Percentiles rank a stretch among this genome's conserved stretches.
These are phyloP conservation scores for Patellifolia procumbens DNA, from an alignment of 179 eudicot species.

Conservation along the genomic window DNA sequence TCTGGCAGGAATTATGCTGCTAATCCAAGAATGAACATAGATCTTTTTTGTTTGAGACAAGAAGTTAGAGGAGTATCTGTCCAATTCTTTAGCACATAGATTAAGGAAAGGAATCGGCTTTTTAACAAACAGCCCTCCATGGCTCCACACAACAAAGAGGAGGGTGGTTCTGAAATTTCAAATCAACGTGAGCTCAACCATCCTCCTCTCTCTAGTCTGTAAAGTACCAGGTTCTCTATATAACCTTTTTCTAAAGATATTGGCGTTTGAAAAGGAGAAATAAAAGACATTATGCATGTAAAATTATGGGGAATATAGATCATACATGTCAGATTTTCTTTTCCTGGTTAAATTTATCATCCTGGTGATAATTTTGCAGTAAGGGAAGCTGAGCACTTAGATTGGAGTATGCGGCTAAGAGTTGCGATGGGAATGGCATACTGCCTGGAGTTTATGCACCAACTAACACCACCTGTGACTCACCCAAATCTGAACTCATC, in stretches of 20 bases:
- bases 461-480: conserved; percentile 51
- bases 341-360: background rate
- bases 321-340: too few relatives aligned
- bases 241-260: background rate
- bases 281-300: background rate
- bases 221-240: too few relatives aligned
- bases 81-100: background rate
- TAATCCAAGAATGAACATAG: background rate
- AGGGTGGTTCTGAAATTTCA: too few relatives aligned
- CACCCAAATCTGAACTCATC: conserved; percentile 42
- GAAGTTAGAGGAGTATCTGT: background rate
- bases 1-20: background rate
- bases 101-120: too few relatives aligned
- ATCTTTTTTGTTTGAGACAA: background rate
- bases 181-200: too few relatives aligned
- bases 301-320: background rate
- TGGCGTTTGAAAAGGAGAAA: too few relatives aligned
- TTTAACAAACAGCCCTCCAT: too few relatives aligned
- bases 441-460: conserved; percentile 87
- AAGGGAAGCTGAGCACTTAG: conserved; percentile 88
- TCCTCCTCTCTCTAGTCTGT: too few relatives aligned
- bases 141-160: too few relatives aligned
- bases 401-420: conserved; percentile 72
- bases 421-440: conserved; percentile 83
- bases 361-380: conserved; percentile 45